phyloP scores from a whole-genome alignment of 2,329 filamentous ascomycete species.

The Didymella segeticola region DNA sequence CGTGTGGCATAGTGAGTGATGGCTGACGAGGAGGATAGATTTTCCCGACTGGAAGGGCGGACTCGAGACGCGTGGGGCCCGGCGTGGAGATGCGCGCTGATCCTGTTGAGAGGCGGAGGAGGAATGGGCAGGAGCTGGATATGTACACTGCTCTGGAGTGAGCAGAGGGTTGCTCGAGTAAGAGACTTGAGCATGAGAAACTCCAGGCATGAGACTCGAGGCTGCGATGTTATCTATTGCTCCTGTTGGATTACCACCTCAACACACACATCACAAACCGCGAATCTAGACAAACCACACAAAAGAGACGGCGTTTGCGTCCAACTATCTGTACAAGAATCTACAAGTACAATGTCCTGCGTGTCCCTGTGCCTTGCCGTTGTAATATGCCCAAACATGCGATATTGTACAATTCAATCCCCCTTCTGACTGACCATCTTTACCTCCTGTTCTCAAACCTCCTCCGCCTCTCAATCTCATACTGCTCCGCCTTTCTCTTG shows the following conservation, averaged over 20 bases:
- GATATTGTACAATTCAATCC: slow-evolving; percentile 34
- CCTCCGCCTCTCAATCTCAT: slow-evolving; percentile 35
- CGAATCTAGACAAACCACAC: slow-evolving; percentile 1
- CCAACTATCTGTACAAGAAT: slow-evolving; percentile 25
- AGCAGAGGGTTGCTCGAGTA: neutral
- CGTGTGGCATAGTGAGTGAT: too few species aligned
- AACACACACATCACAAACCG: neutral
- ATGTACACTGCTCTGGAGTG: slow-evolving; percentile 74
- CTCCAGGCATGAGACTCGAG: too few species aligned
- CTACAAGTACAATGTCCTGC: slow-evolving; percentile 15
- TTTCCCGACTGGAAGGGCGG: slow-evolving; percentile 65
- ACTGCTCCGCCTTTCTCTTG: slow-evolving; percentile 38
- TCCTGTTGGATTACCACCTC: too few species aligned
- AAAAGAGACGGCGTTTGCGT: slow-evolving; percentile 20
- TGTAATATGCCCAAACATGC: slow-evolving; percentile 11
- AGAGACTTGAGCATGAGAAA: too few species aligned
- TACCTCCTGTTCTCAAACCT: slow-evolving; percentile 40
- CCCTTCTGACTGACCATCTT: slow-evolving; percentile 4
- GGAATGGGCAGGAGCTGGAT: slow-evolving; percentile 62
- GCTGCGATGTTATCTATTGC: too few species aligned
- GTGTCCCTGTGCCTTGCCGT: neutral
- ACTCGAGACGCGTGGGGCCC: slow-evolving; percentile 72
- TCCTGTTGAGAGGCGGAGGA: slow-evolving; percentile 62
- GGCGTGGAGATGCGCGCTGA: slow-evolving; percentile 81
- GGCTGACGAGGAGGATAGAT: slow-evolving; percentile 50